Base-by-base conservation (phyloP, 78 protist genomes). In the Polysphondylium violaceum region DNA sequence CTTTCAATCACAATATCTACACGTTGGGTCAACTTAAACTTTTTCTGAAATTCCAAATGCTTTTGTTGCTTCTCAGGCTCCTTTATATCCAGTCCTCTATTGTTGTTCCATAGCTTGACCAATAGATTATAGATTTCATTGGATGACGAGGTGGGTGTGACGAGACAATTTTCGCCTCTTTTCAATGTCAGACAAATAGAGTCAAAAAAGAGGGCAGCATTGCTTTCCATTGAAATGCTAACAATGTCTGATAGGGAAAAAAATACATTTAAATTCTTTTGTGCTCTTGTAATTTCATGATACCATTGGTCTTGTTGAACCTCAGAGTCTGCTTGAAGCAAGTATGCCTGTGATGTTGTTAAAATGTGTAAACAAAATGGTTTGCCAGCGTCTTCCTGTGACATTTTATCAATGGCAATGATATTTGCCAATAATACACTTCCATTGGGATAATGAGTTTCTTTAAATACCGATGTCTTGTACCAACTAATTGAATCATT, bases 401-500 rank as follows among this genome's bases (percentile, higher is more conserved):
- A 56, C 4, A 81, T 3, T 19, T 68, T 81, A 33, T 81, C 61
- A 6, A 81, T 58, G 0, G 89, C 44, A 0, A 41, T 63, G 41
- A 81, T 81, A 36, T 81, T 81, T 0, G 19, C 12, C 29, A 81
- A 40, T 41, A 35, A 43, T 17, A 81, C 51, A 7, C 71, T 55
- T 7, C 89, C 89, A 47, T 53, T 67, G 35, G 89, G 89, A 81
- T 81, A 81, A 33, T 53, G 74, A 19, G 77, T 81, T 29, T 81
- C 89, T 31, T 81, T 81, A 16, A 51, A n/a, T n/a, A 65, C 50
- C 12, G 78, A 67, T 0, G 33, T 67, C 27, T 58, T 64, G 29
- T 81, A 81, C 89, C 89, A 81, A 12, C 59, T 38, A 14, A 81
- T 35, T 29, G 77, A 67, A 12, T 68, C 89, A 40, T 59, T 33